Evolutionary conservation across 768 basidiomycete species (phyloP).

Genomic region (Russula olivacea): DNA sequence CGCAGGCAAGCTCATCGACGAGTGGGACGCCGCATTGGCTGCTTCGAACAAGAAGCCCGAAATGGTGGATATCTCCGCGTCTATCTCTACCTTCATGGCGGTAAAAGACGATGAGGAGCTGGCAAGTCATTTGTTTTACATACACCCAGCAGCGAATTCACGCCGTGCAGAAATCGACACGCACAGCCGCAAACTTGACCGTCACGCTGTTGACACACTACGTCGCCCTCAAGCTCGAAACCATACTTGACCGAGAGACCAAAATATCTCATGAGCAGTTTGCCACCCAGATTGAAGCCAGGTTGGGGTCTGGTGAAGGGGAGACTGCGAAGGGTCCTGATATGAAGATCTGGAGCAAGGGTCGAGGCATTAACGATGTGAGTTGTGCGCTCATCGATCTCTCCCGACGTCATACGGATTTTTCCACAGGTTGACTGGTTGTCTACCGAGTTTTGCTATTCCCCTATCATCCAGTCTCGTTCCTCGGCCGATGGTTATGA

Average conservation of each 20-base stretch:
- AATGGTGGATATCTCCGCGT: slow-evolving; percentile 68
- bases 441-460: slow-evolving; percentile 90
- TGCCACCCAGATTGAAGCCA: slow-evolving; percentile 77
- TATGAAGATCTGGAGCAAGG: slow-evolving; percentile 86
- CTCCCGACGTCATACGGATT: slow-evolving; percentile 13
- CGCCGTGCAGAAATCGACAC: slow-evolving; percentile 60
- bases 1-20: slow-evolving; percentile 77
- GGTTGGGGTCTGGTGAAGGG: slow-evolving; percentile 81
- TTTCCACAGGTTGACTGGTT: slow-evolving; percentile 71
- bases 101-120: slow-evolving; percentile 90
- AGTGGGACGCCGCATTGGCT: slow-evolving; percentile 70
- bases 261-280: slow-evolving; percentile 87
- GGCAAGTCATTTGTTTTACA: slow-evolving; percentile 41
- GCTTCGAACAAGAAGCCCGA: slow-evolving; percentile 59
- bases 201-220: slow-evolving; percentile 82
- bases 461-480: slow-evolving; percentile 92
- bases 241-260: slow-evolving; percentile 85
- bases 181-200: slow-evolving; percentile 70
- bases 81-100: slow-evolving; percentile 73
- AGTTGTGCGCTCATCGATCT: slow-evolving; percentile 30
- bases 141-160: slow-evolving; percentile 14
- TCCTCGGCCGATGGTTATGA: slow-evolving; percentile 83
- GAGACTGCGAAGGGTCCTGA: slow-evolving; percentile 77
- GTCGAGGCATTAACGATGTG: slow-evolving; percentile 67
- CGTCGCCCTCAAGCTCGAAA: slow-evolving; percentile 82